A percentile compares a stretch with the other conserved stretches of the same genome.
Conservation (phyloP, 2,329 filamentous ascomycete genomes). For the Ophiocordyceps camponoti-rufipedis region DNA sequence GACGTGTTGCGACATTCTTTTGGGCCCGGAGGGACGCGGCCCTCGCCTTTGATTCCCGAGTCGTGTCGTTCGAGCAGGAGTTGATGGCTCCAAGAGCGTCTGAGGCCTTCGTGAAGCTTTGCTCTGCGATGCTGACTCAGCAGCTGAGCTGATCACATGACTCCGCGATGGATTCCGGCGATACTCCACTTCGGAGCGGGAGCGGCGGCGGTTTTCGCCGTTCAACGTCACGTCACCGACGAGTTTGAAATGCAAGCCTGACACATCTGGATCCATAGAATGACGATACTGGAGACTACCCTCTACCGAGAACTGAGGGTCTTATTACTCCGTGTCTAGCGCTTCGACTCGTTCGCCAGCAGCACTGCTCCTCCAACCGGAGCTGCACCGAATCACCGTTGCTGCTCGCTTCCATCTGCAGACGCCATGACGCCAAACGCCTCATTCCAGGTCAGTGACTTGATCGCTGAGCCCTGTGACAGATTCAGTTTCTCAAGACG, state of each 20-base stretch:
- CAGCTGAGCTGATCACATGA: background rate
- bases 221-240: background rate
- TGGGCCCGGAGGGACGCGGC: background rate
- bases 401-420: background rate
- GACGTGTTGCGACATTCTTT: constrained; percentile 1
- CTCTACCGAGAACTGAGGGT: background rate
- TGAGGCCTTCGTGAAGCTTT: background rate
- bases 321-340: too few relatives aligned
- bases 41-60: background rate
- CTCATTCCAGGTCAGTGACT: background rate
- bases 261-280: too few relatives aligned
- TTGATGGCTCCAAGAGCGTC: background rate
- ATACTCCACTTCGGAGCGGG: background rate
- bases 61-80: background rate
- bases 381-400: background rate
- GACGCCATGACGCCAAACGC: background rate
- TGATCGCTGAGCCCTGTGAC: background rate
- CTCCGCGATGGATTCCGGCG: background rate
- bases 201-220: background rate
- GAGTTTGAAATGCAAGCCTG: too few relatives aligned
- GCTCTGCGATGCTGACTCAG: background rate
- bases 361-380: background rate
- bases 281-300: too few relatives aligned
- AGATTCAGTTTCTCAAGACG: background rate
- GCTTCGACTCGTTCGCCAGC: background rate